phyloP scores from a whole-genome alignment of 2,329 filamentous ascomycete genomes.

The Talaromyces marneffei region DNA sequence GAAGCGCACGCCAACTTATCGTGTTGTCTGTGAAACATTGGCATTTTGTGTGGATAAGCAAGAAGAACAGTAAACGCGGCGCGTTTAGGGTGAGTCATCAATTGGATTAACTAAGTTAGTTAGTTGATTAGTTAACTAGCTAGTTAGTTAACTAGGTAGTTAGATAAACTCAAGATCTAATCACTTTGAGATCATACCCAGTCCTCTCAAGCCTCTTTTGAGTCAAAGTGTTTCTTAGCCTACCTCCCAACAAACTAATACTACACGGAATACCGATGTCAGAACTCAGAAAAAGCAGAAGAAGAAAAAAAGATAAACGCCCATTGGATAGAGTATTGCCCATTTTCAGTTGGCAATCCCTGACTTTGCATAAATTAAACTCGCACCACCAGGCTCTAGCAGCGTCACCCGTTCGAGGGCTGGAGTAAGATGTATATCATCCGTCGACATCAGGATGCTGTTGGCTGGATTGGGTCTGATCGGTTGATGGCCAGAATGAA shows the following conservation, averaged over 20 bases:
- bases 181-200: too few species aligned
- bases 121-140: too few species aligned
- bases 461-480: not conserved
- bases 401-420: not conserved
- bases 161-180: not conserved
- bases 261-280: not conserved
- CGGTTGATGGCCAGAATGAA: not conserved
- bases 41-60: too few species aligned
- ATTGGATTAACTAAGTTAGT: too few species aligned
- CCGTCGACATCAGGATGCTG: not conserved
- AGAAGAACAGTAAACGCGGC: not conserved
- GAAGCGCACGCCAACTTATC: not conserved
- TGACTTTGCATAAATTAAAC: not conserved
- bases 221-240: not conserved
- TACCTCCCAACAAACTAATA: not conserved
- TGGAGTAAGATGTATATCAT: not conserved
- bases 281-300: not conserved
- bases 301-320: not conserved
- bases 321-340: not conserved
- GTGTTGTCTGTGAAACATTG: not conserved
- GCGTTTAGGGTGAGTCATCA: not conserved
- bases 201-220: not conserved
- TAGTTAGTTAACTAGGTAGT: too few species aligned
- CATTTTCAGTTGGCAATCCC: not conserved
- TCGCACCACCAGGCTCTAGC: not conserved